phyloP scores from a whole-genome alignment of 1,284 basidiomycete species.

The Laetiporus sulphureus region DNA sequence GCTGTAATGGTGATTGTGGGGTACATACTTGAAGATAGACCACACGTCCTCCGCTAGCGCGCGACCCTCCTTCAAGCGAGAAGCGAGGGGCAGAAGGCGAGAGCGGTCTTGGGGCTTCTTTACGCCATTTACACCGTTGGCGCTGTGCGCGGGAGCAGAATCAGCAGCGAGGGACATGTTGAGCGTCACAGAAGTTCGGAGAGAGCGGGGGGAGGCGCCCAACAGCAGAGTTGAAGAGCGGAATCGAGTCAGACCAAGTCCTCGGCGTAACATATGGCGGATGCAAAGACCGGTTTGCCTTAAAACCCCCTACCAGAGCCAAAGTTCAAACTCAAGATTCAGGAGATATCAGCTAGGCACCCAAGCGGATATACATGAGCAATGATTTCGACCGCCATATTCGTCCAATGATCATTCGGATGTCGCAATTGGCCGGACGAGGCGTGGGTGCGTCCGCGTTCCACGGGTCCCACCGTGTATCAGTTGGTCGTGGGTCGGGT shows the following conservation, averaged over 20 bases:
- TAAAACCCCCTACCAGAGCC: too few relatives aligned
- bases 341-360: too few relatives aligned
- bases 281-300: too few relatives aligned
- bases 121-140: slow-evolving; percentile 10
- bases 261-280: neutral
- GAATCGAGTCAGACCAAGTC: neutral
- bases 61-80: slow-evolving; percentile 63
- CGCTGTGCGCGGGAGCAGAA: neutral
- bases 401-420: too few relatives aligned
- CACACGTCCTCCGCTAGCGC: slow-evolving; percentile 83
- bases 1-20: slow-evolving; percentile 4
- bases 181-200: slow-evolving; percentile 3
- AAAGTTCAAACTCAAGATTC: too few relatives aligned
- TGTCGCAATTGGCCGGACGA: too few relatives aligned
- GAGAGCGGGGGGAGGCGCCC: neutral
- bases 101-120: slow-evolving; percentile 31
- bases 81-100: slow-evolving; percentile 56
- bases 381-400: too few relatives aligned
- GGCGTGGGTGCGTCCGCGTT: too few relatives aligned
- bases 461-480: too few relatives aligned
- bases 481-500: too few relatives aligned
- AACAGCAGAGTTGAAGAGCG: neutral
- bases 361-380: too few relatives aligned
- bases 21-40: slow-evolving; percentile 84
- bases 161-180: slow-evolving; percentile 8